Evolutionary conservation across 495 filamentous ascomycete genomes (phyloP), one percentile per base, ranked within the genome.

Genomic region (Talaromyces proteolyticus): DNA sequence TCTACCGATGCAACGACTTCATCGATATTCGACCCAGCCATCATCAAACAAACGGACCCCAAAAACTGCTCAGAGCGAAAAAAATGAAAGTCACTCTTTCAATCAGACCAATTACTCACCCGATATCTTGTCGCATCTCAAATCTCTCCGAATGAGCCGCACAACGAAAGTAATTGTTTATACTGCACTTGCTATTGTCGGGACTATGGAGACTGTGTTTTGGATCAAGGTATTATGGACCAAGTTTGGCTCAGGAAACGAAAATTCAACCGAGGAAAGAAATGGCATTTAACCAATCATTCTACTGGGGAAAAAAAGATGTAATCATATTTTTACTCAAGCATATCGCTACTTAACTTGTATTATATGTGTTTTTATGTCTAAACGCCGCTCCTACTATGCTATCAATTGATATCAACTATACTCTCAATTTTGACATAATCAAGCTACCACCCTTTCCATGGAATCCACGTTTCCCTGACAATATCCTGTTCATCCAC

Each of bases 401-500:
- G 29, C 29, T n/a, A 34, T 4, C 4, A 34, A 34, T 34, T 8
- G 8, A 34, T n/a, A n/a, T n/a, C n/a, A n/a, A n/a, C n/a, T n/a
- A n/a, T n/a, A n/a, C n/a, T n/a, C n/a, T n/a, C n/a, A n/a, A n/a
- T n/a, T n/a, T n/a, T n/a, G n/a, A n/a, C n/a, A n/a, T n/a, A 43
- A 19, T 3, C 20, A 19, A 50, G 5, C 53, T 52, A 61, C 58
- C 58, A 61, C 19, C 62, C 62, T 48, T 60, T 62, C 62, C 62
- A 65, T 10, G 62, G 62, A 16, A 65, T 52, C 62, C 62, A 65
- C 16, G 59, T 56, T 53, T 65, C 62, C 19, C 57, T 11, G 24
- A 65, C 57, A 42, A 65, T 29, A 54, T 64, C 57, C 12, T 53
- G 29, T 25, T 50, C 53, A 47, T 63, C 60, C 40, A 63, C 60